phyloP scores from a whole-genome alignment of 208 protist genomes.

The Acanthamoeba royreba region DNA sequence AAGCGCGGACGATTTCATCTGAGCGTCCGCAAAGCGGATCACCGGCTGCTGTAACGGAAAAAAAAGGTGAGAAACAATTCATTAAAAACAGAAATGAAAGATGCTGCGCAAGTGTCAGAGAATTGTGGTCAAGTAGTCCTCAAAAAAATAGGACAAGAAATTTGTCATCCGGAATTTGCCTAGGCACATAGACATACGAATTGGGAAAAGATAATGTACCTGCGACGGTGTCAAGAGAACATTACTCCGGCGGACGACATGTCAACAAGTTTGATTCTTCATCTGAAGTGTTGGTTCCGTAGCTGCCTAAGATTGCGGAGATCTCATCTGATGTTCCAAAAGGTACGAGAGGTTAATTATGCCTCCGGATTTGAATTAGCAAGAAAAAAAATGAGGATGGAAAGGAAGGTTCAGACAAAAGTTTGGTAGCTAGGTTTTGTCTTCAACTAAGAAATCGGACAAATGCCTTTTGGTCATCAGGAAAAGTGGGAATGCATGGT shows the following conservation, averaged over 20 bases:
- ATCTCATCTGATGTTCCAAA: too few relatives aligned
- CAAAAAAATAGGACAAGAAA: too few relatives aligned
- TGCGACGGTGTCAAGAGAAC: too few relatives aligned
- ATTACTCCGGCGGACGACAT: too few relatives aligned
- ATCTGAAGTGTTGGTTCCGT: too few relatives aligned
- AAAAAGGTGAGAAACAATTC: neutral
- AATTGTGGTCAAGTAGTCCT: slow-evolving; percentile 1
- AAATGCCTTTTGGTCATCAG: slow-evolving; percentile 9
- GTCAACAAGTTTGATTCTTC: too few relatives aligned
- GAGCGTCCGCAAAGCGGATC: neutral
- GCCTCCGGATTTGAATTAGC: neutral
- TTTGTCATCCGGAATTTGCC: too few relatives aligned
- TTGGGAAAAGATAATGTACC: too few relatives aligned
- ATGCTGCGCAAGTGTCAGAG: neutral
- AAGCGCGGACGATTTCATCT: neutral
- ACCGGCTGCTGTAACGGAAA: neutral
- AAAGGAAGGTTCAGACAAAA: neutral
- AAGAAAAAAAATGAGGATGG: neutral
- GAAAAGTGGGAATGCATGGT: neutral
- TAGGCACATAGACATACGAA: too few relatives aligned
- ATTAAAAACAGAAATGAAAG: too few relatives aligned
- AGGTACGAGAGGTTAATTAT: neutral
- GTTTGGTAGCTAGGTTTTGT: neutral
- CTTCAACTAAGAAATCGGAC: neutral
- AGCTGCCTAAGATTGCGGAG: too few relatives aligned